Evolutionary conservation across 225 moss, liverwort and hornwort species (phyloP), one percentile per base, ranked within the genome.

Genomic region (Sphagnum contortum): DNA sequence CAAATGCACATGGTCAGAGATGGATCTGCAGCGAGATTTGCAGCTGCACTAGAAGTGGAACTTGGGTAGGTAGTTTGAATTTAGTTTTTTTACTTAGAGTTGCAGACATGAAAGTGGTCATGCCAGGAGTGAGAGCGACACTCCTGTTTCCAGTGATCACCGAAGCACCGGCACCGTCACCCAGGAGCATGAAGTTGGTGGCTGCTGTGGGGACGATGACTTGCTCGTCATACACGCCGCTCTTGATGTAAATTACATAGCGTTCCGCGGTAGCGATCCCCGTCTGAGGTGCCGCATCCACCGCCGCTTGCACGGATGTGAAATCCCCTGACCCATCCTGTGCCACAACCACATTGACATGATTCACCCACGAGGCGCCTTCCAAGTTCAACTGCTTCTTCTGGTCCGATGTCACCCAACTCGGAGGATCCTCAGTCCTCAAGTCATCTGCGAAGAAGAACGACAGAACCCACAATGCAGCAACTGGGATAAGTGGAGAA

Each of bases 81-180:
- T 9, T 9, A 13, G 11, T 47, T 0, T 10, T 52, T 78, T 77
- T 74, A 90, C 88, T 86, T 0, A 94, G 83, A 9, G 91, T 88
- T 4, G 77, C 87, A 48, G 91, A 88, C 45, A 75, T 76, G 70
- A 76, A 94, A 5, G 94, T 94, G 50, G 85, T 77, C 71, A 80
- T 79, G 29, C 83, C 83, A 2, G 66, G 60, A 69, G 68, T 83
- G 6, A 72, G 60, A 2, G 71, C 63, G 5, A 87, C 94, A 55
- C 69, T 89, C 47, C 72, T 72, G 4, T 4, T 78, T 7, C 85
- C 91, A 2, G 88, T 94, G 61, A 94, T 81, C 8, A 89, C 57
- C 0, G 91, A 84, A n/a, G 49, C 55, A 45, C 62, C 57, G 4
- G 66, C 73, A n/a, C 94, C 94, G 63, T 91, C 94, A 45, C 94